Evolutionary conservation across 768 basidiomycete species (phyloP), one percentile per base, ranked within the genome.

Genomic region (Kwoniella sp.): DNA sequence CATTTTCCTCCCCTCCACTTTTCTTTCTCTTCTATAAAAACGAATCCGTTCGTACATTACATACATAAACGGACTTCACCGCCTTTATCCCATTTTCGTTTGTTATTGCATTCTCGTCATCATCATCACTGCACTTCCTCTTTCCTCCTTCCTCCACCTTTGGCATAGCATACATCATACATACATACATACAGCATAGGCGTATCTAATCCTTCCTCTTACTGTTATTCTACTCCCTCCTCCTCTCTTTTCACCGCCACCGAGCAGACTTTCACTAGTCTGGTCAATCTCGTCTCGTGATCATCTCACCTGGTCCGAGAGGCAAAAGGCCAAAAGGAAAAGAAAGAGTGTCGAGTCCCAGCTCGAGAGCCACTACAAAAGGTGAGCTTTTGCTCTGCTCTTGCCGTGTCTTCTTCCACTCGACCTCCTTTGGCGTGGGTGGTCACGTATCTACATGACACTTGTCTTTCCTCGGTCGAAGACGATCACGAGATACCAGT

Each of bases 211-310:
- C n/a, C n/a, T n/a, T n/a, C n/a, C n/a, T 63, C 26, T 25, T 20
- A 25, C 28, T 37, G 30, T 29, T 22, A 34, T 12, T n/a, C 28
- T 37, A 23, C 48, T 41, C 17, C 31, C 26, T 45, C 29, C 31
- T 26, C 28, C 61, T 13, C 61, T 57, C 22, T 26, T 45, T 20
- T 20, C 15, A 11, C 29, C 28, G 48, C 26, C 34, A 45, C 25
- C 52, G 37, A 38, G 61, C 29, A 64, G 62, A 56, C 62, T 64
- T 64, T 64, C n/a, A 64, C 41, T 64, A 64, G 62, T 64, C 62
- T 64, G 55, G n/a, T 37, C 13, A 30, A 2, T 34, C n/a, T 45
- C 17, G 8, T 45, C 41, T 45, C 41, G 41, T 45, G 8, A 45
- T 7, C 13, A 5, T 25, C 51, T 30, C 53, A 30, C 29, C 53